Base-by-base conservation (phyloP, 2,329 filamentous ascomycete species). In the Saccharata proteae region DNA sequence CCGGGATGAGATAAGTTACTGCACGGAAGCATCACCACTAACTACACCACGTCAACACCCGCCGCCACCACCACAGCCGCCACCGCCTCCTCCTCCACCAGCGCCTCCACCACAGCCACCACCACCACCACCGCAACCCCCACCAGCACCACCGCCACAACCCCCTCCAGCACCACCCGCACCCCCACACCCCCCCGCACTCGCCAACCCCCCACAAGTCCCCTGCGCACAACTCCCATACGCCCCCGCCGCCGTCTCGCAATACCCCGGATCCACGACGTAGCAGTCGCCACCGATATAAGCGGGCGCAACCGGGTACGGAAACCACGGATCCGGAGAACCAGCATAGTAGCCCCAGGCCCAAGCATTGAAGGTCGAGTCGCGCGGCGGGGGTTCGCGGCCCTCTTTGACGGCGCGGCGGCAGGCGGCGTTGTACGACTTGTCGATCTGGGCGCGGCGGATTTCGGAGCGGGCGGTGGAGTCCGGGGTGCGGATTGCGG, bases 401-500 rank as follows among this genome's bases (percentile, higher is more conserved):
- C 49, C 50, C 36, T 58, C 55, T 34, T 60, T 61, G 38, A 48
- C 4, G 36, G 23, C 12, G 38, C 29, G 14, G 41, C 49, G n/a
- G 30, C 42, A 22, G 16, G 31, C 29, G 6, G 13, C 17, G 5
- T 18, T 25, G 14, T 13, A 36, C 3, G 32, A 29, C 6, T 18
- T 17, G 9, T 38, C 32, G 19, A 38, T 28, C 14, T 35, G 19
- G 8, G 32, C 24, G 16, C 17, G 21, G 17, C 30, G 33, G n/a
- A 35, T 25, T 4, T 24, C 16, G 7, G 17, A 13, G 17, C 33
- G 21, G n/a, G 36, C 25, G 12, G 12, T 16, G 14, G 18, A 31
- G 18, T 49, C 45, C 6, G 38, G 44, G 27, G 46, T 48, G 5
- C 54, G 54, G 6, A 84, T 71, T 1, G 79, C 69, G 43, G 75